Base-by-base conservation (phyloP, 495 filamentous ascomycete species). In the Neurospora sublineolata region DNA sequence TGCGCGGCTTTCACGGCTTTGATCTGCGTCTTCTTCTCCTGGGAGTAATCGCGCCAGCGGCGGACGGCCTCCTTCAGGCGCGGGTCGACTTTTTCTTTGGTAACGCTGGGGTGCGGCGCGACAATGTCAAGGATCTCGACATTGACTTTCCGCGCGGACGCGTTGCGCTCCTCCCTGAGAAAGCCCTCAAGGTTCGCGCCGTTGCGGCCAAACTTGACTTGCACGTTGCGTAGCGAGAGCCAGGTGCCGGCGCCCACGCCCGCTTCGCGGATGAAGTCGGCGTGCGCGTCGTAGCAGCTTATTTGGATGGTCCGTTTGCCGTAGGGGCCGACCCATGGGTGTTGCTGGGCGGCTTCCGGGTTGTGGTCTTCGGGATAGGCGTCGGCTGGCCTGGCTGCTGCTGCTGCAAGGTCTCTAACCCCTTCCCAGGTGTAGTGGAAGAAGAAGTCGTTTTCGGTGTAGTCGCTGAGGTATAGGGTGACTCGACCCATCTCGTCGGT, bases 381-480 rank as follows among this genome's bases (percentile, higher is more conserved):
- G 39, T 76, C 69, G 37, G 20, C 67, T 74, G 76, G 40, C 16
- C 30, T 44, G 3, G 30, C 64, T 6, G 81, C 76, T 39, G 81
- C 76, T 39, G 79, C 82, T 69, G 81, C 76, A 40, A 79, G 73
- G 36, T 79, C 77, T 11, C 79, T 76, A 12, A 77, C 74, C 23
- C 78, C 81, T 18, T 83, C 81, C 72, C 84, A 85, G 27, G 81
- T 83, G 68, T 89, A 88, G 39, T 89, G 80, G 60, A 84, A 87
- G 27, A 98, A 87, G 38, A 75, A 71, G 0, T 79, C 74, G 72
- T 96, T 91, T 33, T 85, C 77, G 10, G 94, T 97, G 79, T 97
- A 99, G 78, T 99, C 95, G 0, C 92, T 94, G 20, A 97, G 77
- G 79, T 94, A 93, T 0, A 99, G 58, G 2, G 90, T 87, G 23